Evolutionary conservation across 495 filamentous ascomycete species (phyloP), one percentile per base, ranked within the genome.

Genomic region (Penicillium simplicissimum): DNA sequence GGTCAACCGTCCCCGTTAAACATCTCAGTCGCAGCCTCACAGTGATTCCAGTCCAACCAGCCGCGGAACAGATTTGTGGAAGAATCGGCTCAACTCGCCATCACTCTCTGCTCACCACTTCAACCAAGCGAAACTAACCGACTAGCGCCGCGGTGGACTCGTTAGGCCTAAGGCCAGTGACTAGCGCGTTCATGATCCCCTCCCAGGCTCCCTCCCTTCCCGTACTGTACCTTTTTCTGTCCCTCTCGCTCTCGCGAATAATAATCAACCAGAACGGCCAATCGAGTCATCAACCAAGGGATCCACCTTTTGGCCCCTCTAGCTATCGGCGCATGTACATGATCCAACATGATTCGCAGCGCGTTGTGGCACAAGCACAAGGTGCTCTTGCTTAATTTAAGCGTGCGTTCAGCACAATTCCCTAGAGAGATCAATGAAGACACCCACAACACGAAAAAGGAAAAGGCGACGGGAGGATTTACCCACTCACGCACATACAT

Each of bases 311-410:
- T 53, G 8, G 52, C 35, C 33, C 35, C 25, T 25, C 53, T 40
- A 33, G 31, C 21, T 19, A 19, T 10, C 33, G 40, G 19, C 8
- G 23, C 15, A 31, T 34, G 17, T 58, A 11, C 19, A 45, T 45
- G 56, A 58, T 67, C 58, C 40, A 25, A 54, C 55, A 19, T 64
- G 61, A 62, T 64, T 64, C 58, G 65, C 58, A 61, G 17, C 61
- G 55, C 61, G 49, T 55, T 61, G 64, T 61, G 58, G 48, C 58
- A 57, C 66, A 61, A 49, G 48, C 58, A 57, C 66, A 61, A 49
- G 61, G 61, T 64, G 61, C 17, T 58, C 53, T 65, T 62, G 59
- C 40, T 65, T 65, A 68, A 68, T 65, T 68, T 68, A 62, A 68
- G 61, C 66, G 59, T 65, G 56, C 62, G 56, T 61, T 25, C 8